These are phyloP conservation scores for Metschnikowia continentalis DNA, from an alignment of 805 yeast species.

Conservation along the genomic window DNA sequence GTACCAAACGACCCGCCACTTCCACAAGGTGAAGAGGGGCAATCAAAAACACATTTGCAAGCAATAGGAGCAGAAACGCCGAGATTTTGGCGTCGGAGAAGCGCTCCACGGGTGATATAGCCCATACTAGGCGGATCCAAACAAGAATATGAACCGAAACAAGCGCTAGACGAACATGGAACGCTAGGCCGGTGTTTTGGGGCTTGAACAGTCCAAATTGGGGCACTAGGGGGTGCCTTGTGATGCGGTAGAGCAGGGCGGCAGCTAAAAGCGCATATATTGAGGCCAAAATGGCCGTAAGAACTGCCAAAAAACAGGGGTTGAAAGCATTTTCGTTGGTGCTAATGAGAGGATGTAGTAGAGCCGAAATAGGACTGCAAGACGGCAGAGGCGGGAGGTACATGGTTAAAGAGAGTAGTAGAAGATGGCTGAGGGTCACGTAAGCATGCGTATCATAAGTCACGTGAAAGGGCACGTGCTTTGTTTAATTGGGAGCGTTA, in stretches of 20 bases:
- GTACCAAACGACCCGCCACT: constrained; percentile 33
- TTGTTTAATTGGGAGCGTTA: no score
- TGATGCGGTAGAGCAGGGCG: neutral
- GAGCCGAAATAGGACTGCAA: constrained; percentile 16
- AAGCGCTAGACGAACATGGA: constrained; percentile 19
- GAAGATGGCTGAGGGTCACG: neutral
- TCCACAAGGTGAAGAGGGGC: constrained; percentile 45
- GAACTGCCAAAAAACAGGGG: constrained; percentile 28
- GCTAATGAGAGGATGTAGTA: constrained; percentile 22
- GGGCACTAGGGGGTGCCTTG: neutral
- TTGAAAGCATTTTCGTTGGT: constrained; percentile 30
- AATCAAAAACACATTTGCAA: constrained; percentile 16
- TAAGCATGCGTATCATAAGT: neutral
- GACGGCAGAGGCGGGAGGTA: constrained; percentile 12
- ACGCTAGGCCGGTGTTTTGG: constrained; percentile 24
- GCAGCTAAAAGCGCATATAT: constrained; percentile 6
- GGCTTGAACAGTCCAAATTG: constrained; percentile 18
- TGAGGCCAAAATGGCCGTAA: constrained; percentile 11
- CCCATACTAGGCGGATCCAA: constrained; percentile 10
- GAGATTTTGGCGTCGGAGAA: constrained; percentile 20
- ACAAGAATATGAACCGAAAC: constrained; percentile 19
- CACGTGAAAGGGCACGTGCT: neutral
- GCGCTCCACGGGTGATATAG: constrained; percentile 21
- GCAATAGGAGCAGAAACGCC: constrained; percentile 13
- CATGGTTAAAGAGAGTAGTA: constrained; percentile 4